Evolutionary conservation across 805 yeast species (phyloP).

Genomic region (Diddensiella transvaalensis): DNA sequence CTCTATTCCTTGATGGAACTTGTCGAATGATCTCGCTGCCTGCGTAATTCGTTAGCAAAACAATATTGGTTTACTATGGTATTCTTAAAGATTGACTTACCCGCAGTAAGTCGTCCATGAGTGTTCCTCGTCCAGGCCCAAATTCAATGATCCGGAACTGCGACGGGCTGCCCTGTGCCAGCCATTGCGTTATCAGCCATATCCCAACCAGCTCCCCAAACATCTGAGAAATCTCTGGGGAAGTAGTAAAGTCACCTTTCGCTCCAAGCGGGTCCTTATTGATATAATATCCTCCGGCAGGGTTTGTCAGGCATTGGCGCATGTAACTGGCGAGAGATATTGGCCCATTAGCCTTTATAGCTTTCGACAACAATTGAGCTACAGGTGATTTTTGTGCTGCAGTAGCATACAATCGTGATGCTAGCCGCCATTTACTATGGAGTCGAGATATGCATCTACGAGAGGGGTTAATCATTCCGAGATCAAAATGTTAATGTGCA

Average conservation of each 20-base stretch:
- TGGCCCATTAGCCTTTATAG: slow-evolving; percentile 65
- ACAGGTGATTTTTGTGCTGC: slow-evolving; percentile 4
- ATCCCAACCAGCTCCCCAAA: slow-evolving; percentile 83
- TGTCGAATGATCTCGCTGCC: slow-evolving; percentile 27
- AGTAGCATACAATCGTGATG: too few relatives aligned
- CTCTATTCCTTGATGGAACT: slow-evolving; percentile 34
- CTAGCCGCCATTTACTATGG: too few relatives aligned
- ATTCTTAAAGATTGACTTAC: background rate
- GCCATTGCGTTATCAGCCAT: slow-evolving; percentile 56
- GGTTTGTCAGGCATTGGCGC: slow-evolving; percentile 78
- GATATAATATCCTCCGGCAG: slow-evolving; percentile 74
- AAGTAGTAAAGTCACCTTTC: slow-evolving; percentile 74
- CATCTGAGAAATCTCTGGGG: slow-evolving; percentile 83
- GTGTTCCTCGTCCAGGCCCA: slow-evolving; percentile 84
- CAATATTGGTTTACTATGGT: background rate
- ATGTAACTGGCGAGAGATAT: slow-evolving; percentile 67
- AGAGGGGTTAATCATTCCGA: too few relatives aligned
- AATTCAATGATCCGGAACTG: slow-evolving; percentile 60
- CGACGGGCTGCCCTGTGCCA: slow-evolving; percentile 50
- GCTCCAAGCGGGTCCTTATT: slow-evolving; percentile 68
- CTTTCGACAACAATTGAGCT: slow-evolving; percentile 30
- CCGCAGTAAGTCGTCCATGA: slow-evolving; percentile 61
- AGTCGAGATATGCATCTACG: too few relatives aligned
- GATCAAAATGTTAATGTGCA: too few relatives aligned
- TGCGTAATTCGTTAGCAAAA: background rate